Evolutionary conservation across 2,329 filamentous ascomycete species (phyloP).

Genomic region (Calonectria fujianensis): DNA sequence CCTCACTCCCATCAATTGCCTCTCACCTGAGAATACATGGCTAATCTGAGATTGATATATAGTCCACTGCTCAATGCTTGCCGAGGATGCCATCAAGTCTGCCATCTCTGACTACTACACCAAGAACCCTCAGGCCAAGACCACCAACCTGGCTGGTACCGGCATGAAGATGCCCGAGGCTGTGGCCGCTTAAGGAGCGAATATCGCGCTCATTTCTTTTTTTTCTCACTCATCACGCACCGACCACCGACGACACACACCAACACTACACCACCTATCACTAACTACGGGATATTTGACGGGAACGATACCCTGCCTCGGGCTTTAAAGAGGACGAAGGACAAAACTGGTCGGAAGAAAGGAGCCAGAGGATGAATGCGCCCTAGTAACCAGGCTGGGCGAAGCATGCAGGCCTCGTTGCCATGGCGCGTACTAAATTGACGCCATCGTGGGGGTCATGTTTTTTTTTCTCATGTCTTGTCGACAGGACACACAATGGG

Average conservation of each 20-base stretch:
- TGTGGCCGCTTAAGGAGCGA: conserved; percentile 52
- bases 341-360: conserved; percentile 33
- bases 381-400: conserved; percentile 35
- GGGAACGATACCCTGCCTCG: conserved; percentile 55
- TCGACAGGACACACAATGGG: conserved; percentile 47
- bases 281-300: conserved; percentile 44
- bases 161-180: conserved; percentile 75
- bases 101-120: conserved; percentile 93
- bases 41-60: conserved; percentile 55
- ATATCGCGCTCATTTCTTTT: conserved; percentile 9
- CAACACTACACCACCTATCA: conserved; percentile 41
- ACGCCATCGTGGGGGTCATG: conserved; percentile 30
- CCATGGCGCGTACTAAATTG: conserved; percentile 39
- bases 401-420: conserved; percentile 38
- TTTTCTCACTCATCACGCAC: conserved; percentile 21
- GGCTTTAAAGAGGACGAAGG: conserved; percentile 47
- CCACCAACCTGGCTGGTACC: conserved; percentile 86
- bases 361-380: conserved; percentile 26
- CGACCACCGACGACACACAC: conserved; percentile 32
- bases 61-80: conserved; percentile 95
- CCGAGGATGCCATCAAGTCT: conserved; percentile 93
- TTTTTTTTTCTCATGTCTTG: conserved; percentile 39
- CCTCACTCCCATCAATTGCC: conserved; percentile 30
- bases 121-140: conserved; percentile 85
- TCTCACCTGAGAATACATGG: conserved; percentile 27